A percentile compares a stretch with the other conserved stretches of the same genome.
Evolutionary conservation across 805 yeast genomes (phyloP).

Genomic region (Candida nanaspora): DNA sequence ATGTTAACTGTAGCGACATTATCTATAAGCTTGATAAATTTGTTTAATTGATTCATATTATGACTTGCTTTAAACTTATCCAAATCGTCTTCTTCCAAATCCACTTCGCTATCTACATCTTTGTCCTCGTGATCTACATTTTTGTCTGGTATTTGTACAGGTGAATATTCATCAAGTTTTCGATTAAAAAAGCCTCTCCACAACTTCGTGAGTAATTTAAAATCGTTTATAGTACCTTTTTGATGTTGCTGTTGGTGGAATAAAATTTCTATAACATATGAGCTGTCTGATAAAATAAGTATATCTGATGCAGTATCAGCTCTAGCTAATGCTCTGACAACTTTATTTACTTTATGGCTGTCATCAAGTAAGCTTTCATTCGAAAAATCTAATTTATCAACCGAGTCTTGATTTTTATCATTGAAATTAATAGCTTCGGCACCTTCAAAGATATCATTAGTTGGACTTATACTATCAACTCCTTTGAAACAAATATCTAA

Average conservation of each 20-base stretch:
- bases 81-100: background rate
- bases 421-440: background rate
- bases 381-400: background rate
- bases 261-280: conserved; percentile 13
- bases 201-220: conserved; percentile 14
- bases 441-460: conserved; percentile 9
- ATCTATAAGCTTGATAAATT: conserved; percentile 79
- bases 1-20: conserved; percentile 76
- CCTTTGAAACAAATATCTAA: conserved; percentile 12
- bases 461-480: conserved; percentile 1
- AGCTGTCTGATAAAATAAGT: conserved; percentile 16
- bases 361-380: background rate
- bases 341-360: conserved; percentile 1
- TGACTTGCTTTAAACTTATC: conserved; percentile 13
- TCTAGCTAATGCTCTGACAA: conserved; percentile 19
- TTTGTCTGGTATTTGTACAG: background rate
- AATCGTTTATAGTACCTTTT: conserved; percentile 4
- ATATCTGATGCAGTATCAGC: conserved; percentile 23
- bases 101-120: background rate
- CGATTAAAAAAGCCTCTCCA: conserved; percentile 27
- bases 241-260: conserved; percentile 3
- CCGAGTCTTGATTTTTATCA: background rate
- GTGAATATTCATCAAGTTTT: conserved; percentile 11
- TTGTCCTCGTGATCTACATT: background rate
- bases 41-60: conserved; percentile 22